Evolutionary conservation across 1,284 basidiomycete species (phyloP).

Genomic region (Cutaneotrichosporon arboriforme): DNA sequence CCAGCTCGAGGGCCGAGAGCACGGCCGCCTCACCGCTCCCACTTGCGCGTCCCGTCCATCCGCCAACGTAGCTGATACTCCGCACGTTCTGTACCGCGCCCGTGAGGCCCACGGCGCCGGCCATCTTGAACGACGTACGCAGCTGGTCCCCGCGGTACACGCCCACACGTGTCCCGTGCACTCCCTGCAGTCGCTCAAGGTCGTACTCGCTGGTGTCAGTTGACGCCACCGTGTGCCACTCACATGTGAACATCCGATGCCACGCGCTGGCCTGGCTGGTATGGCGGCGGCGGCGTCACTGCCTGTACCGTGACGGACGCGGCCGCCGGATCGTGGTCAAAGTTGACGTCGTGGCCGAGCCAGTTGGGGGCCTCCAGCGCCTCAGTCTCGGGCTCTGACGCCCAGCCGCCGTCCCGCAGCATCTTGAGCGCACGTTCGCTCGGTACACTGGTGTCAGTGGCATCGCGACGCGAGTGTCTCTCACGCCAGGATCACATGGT

Average conservation of each 20-base stretch:
- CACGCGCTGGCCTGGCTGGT: not conserved
- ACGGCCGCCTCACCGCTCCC: conserved; percentile 79
- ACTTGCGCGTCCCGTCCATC: conserved; percentile 59
- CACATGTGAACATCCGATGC: conserved; percentile 57
- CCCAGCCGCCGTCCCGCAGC: conserved; percentile 54
- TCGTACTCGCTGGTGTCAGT: conserved; percentile 52
- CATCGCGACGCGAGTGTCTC: conserved; percentile 3
- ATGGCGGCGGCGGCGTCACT: too few species aligned
- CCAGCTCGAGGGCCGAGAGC: conserved; percentile 51
- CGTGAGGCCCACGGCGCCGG: not conserved
- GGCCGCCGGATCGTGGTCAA: not conserved
- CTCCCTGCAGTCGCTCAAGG: conserved; percentile 74
- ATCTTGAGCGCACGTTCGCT: conserved; percentile 63
- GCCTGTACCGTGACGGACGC: not conserved
- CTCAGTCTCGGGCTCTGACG: conserved; percentile 57
- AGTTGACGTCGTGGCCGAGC: not conserved
- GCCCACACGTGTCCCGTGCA: conserved; percentile 46
- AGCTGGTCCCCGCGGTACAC: not conserved
- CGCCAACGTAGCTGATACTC: conserved; percentile 67
- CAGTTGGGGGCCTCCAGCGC: not conserved
- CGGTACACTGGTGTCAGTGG: conserved; percentile 49
- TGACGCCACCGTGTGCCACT: conserved; percentile 35
- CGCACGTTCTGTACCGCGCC: conserved; percentile 59
- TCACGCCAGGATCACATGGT: conserved; percentile 71
- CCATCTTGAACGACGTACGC: not conserved